Percentiles rank a stretch among this genome's conserved stretches.
These are phyloP conservation scores for Stagonosporopsis cucurbitacearum DNA, from an alignment of 2,329 filamentous ascomycete genomes.

Conservation along the genomic window DNA sequence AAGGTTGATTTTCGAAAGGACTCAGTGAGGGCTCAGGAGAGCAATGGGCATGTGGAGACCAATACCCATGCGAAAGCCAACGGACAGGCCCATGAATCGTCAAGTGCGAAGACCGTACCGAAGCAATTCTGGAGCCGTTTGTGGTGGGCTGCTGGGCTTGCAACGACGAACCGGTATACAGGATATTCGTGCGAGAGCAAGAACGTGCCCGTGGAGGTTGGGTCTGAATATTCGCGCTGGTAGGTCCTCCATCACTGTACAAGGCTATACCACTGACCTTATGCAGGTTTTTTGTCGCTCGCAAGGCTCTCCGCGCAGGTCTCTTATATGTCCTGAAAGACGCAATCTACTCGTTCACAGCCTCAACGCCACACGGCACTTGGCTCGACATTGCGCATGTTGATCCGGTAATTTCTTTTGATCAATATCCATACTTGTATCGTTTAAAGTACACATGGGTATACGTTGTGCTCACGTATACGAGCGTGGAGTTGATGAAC, in stretches of 20 bases:
- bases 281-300: constrained; percentile 29
- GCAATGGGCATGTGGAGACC: background rate
- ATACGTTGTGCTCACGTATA: constrained; percentile 29
- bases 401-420: constrained; percentile 5
- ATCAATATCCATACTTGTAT: constrained; percentile 16
- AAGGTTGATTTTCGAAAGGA: constrained; percentile 4
- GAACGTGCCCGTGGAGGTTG: constrained; percentile 31
- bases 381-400: constrained; percentile 25
- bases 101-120: background rate
- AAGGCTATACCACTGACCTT: background rate
- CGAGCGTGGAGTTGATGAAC: constrained; percentile 21
- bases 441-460: constrained; percentile 28
- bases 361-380: constrained; percentile 29
- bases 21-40: background rate
- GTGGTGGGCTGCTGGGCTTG: constrained; percentile 32
- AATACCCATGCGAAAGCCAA: background rate
- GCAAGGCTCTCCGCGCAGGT: constrained; percentile 21
- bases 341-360: constrained; percentile 22
- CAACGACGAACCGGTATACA: constrained; percentile 25
- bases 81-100: background rate
- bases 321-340: constrained; percentile 27
- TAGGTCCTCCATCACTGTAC: constrained; percentile 5
- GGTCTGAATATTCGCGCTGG: constrained; percentile 28
- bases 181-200: constrained; percentile 41
- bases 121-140: constrained; percentile 18